Evolutionary conservation across 306 rosid genomes (phyloP).

Genomic region (Biancaea sappan): DNA sequence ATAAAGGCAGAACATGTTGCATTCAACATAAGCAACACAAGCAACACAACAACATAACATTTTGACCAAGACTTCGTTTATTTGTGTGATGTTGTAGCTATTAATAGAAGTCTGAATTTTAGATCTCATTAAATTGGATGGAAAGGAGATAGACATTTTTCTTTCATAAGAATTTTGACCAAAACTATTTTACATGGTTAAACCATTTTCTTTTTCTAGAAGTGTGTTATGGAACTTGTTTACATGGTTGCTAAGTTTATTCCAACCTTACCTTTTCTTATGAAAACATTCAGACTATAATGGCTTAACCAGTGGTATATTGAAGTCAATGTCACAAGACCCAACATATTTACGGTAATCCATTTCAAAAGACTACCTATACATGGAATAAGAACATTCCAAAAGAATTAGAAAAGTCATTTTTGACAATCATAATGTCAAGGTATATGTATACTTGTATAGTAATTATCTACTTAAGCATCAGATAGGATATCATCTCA

Average conservation of each 20-base stretch:
- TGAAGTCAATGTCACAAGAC: constrained; percentile 87
- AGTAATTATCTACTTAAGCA: constrained; percentile 91
- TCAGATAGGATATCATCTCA: constrained; percentile 87
- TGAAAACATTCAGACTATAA: neutral
- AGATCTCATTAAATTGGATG: constrained; percentile 7
- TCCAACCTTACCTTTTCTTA: neutral
- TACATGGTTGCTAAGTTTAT: constrained; percentile 19
- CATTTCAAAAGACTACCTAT: constrained; percentile 97
- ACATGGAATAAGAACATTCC: constrained; percentile 26
- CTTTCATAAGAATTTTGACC: constrained; percentile 7
- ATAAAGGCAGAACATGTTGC: too few relatives aligned
- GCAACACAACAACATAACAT: too few relatives aligned
- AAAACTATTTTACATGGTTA: too few relatives aligned
- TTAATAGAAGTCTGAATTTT: neutral
- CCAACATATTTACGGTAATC: constrained; percentile 90
- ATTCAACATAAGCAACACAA: too few relatives aligned
- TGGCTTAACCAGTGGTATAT: constrained; percentile 99
- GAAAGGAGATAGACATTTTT: constrained; percentile 10
- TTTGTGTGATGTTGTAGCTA: neutral
- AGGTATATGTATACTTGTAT: constrained; percentile 1
- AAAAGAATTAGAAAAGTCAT: constrained; percentile 25
- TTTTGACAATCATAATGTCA: constrained; percentile 4
- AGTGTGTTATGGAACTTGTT: constrained; percentile 6
- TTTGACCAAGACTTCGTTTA: too few relatives aligned
- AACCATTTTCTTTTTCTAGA: neutral